Evolutionary conservation across 805 yeast genomes (phyloP).

Genomic region (Hanseniaspora jakobsenii): DNA sequence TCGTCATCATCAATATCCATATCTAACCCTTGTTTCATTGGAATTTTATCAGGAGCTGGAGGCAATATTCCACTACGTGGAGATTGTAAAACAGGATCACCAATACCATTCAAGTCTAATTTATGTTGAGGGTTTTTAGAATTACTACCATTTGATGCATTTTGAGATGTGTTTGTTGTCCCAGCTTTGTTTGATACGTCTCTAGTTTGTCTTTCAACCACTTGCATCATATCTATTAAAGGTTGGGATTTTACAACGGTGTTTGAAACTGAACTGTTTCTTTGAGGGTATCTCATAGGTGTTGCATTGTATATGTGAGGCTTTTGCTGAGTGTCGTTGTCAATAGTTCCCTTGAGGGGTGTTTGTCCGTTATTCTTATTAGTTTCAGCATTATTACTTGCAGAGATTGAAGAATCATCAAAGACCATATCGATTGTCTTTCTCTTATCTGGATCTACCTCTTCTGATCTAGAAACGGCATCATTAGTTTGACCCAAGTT

Average conservation of each 20-base stretch:
- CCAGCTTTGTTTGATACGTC: conserved; percentile 20
- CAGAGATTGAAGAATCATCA: not conserved
- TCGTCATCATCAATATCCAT: conserved; percentile 17
- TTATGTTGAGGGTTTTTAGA: conserved; percentile 14
- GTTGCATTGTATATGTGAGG: conserved; percentile 18
- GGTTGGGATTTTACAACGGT: conserved; percentile 17
- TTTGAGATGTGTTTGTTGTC: conserved; percentile 9
- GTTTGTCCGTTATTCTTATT: not conserved
- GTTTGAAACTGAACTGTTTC: conserved; percentile 24
- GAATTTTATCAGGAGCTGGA: conserved; percentile 26
- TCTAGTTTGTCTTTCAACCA: conserved; percentile 22
- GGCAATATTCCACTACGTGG: conserved; percentile 27
- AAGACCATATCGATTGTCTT: conserved; percentile 28
- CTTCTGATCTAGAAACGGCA: conserved; percentile 30
- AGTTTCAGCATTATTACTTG: not conserved
- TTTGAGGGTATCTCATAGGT: conserved; percentile 22
- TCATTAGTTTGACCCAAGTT: conserved; percentile 25
- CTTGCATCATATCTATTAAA: conserved; percentile 21
- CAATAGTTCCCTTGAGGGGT: not conserved
- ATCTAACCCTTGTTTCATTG: conserved; percentile 26
- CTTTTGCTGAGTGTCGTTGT: not conserved
- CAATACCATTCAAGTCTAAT: conserved; percentile 8
- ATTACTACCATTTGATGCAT: not conserved
- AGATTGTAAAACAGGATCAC: conserved; percentile 12
- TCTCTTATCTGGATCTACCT: conserved; percentile 30